Conservation (phyloP, 164 flowering plant genomes). For the Paratinospora sagittata region DNA sequence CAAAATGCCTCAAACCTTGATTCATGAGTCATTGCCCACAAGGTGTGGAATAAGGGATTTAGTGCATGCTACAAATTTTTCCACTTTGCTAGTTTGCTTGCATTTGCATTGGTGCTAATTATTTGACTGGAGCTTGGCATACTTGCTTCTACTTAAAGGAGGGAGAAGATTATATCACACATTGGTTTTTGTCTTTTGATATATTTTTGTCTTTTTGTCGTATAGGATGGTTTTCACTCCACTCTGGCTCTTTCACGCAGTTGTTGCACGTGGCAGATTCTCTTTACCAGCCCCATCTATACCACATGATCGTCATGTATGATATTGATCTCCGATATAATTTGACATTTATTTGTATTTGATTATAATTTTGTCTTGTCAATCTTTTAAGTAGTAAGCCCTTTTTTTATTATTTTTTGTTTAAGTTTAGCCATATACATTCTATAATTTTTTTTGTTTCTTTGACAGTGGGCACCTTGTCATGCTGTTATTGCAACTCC, state of each 20-base stretch:
- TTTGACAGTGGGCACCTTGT: conserved; percentile 92
- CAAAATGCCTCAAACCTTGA: neutral
- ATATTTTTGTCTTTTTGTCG: neutral
- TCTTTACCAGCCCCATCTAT: conserved; percentile 87
- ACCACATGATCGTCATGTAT: conserved; percentile 87
- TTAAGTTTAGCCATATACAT: neutral
- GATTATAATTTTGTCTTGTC: neutral
- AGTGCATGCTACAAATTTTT: neutral
- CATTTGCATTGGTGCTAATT: neutral
- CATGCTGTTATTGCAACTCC: conserved; percentile 88
- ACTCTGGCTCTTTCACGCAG: conserved; percentile 78
- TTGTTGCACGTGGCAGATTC: conserved; percentile 91
- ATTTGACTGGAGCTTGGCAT: neutral
- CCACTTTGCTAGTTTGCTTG: neutral
- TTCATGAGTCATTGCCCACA: neutral
- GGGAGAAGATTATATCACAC: neutral
- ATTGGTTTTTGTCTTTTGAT: neutral
- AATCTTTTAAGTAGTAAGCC: neutral
- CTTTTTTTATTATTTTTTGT: neutral
- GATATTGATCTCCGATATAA: conserved; percentile 5
- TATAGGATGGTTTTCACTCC: conserved; percentile 77
- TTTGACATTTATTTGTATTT: neutral
- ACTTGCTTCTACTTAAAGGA: neutral
- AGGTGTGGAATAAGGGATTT: neutral
- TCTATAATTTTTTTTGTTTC: conserved; percentile 13